A percentile compares a stretch with the other conserved stretches of the same genome.
phyloP scores from a whole-genome alignment of 2,329 filamentous ascomycete genomes.

The Alternaria burnsii region DNA sequence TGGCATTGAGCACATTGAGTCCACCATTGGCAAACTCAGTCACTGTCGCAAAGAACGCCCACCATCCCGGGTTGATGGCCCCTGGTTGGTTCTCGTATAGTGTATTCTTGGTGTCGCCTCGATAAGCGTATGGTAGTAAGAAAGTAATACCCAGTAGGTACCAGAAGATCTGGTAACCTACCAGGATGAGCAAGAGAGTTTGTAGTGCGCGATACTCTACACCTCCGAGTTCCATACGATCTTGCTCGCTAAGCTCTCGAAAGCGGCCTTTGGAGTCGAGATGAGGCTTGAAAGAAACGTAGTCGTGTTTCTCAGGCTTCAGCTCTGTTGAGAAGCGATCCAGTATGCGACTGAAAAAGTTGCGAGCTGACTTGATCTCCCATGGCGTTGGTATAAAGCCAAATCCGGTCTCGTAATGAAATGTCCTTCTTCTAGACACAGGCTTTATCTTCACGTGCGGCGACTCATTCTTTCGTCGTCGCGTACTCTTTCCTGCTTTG shows the following conservation, averaged over 20 bases:
- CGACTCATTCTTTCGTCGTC: not conserved
- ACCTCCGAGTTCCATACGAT: conserved; percentile 59
- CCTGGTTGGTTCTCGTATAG: conserved; percentile 50
- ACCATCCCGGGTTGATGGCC: conserved; percentile 44
- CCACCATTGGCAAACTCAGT: conserved; percentile 64
- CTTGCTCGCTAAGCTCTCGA: conserved; percentile 50
- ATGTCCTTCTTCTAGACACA: conserved; percentile 27
- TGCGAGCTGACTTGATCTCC: conserved; percentile 37
- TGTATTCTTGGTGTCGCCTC: conserved; percentile 51
- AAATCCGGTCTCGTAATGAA: conserved; percentile 38
- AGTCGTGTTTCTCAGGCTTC: conserved; percentile 36
- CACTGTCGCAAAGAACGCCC: conserved; percentile 54
- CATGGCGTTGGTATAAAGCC: conserved; percentile 44
- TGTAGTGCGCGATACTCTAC: conserved; percentile 63
- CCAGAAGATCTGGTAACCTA: conserved; percentile 49
- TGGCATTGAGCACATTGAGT: conserved; percentile 64
- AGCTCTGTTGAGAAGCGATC: conserved; percentile 29
- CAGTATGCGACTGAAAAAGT: conserved; percentile 32
- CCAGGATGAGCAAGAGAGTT: conserved; percentile 58
- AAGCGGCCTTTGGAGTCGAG: conserved; percentile 45
- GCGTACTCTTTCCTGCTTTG: conserved; percentile 4
- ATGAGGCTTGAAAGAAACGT: conserved; percentile 44
- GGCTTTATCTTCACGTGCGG: conserved; percentile 19
- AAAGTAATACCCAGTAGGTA: conserved; percentile 57
- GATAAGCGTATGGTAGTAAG: conserved; percentile 57